A percentile compares a stretch with the other conserved stretches of the same genome.
Evolutionary conservation across 2,329 filamentous ascomycete genomes (phyloP).

Genomic region (Penicillium sp.): DNA sequence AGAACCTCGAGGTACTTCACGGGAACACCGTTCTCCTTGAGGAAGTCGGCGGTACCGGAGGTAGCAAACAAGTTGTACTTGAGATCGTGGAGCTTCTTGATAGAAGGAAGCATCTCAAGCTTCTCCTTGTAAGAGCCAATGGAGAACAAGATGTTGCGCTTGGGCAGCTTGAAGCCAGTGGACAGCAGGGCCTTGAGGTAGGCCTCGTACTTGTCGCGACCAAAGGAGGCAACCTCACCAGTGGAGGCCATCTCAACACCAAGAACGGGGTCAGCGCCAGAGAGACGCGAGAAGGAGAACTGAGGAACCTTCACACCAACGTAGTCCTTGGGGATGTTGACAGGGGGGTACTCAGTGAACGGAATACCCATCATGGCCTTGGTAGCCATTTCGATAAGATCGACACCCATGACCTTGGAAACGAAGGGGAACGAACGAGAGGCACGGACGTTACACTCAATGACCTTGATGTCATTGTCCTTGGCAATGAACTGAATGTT

Average conservation of each 20-base stretch:
- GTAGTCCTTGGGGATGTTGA: conserved; percentile 73
- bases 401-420: conserved; percentile 96
- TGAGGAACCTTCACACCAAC: conserved; percentile 98
- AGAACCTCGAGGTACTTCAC: conserved; percentile 94
- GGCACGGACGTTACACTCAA: conserved; percentile 96
- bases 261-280: conserved; percentile 91
- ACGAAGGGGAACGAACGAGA: conserved; percentile 97
- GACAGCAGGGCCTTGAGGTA: conserved; percentile 96
- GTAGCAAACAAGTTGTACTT: conserved; percentile 97
- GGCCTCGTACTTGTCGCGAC: conserved; percentile 92
- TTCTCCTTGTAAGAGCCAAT: conserved; percentile 99
- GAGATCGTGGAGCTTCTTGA: conserved; percentile 83
- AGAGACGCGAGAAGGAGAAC: conserved; percentile 97
- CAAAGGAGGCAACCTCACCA: conserved; percentile 96
- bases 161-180: conserved; percentile 93
- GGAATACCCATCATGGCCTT: conserved; percentile 90
- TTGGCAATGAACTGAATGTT: conserved; percentile 99
- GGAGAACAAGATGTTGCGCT: conserved; percentile 91
- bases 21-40: conserved; percentile 86
- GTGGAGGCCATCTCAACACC: conserved; percentile 99
- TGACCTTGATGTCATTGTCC: conserved; percentile 99
- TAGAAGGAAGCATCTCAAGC: conserved; percentile 91
- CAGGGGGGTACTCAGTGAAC: conserved; percentile 76
- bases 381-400: conserved; percentile 97
- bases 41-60: conserved; percentile 92